Evolutionary conservation across 306 rosid genomes (phyloP).

Genomic region (Styphnolobium japonicum): DNA sequence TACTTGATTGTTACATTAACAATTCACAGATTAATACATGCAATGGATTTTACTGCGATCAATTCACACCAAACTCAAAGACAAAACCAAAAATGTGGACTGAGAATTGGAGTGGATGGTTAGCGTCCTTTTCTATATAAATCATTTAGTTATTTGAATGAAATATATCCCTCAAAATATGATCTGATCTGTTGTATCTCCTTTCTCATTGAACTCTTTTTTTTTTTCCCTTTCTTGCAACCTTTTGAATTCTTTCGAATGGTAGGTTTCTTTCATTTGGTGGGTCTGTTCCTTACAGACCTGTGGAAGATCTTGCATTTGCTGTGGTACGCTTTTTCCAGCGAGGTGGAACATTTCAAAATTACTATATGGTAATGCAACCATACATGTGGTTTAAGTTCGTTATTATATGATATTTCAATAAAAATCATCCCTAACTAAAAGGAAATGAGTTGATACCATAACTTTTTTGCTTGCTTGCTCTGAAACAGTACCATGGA

Average conservation of each 20-base stretch:
- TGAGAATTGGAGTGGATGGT: constrained; percentile 97
- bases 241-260: constrained; percentile 2
- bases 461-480: constrained; percentile 25
- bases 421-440: background rate
- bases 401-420: background rate
- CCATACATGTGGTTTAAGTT: background rate
- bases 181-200: background rate
- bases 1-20: constrained; percentile 11
- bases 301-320: constrained; percentile 89
- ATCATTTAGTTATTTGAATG: constrained; percentile 8
- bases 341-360: constrained; percentile 93
- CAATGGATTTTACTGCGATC: constrained; percentile 96
- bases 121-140: constrained; percentile 21
- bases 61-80: constrained; percentile 82
- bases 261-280: constrained; percentile 86
- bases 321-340: constrained; percentile 93
- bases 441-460: constrained; percentile 4
- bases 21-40: constrained; percentile 81
- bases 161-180: background rate
- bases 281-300: constrained; percentile 78
- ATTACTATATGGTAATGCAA: constrained; percentile 85
- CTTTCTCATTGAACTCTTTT: background rate
- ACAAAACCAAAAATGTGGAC: constrained; percentile 95
- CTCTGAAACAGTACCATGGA: constrained; percentile 80
- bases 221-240: background rate